A percentile compares a stretch with the other conserved stretches of the same genome.
Conservation (phyloP, 108 stramenopile species). For the Skeletonema grethae region DNA sequence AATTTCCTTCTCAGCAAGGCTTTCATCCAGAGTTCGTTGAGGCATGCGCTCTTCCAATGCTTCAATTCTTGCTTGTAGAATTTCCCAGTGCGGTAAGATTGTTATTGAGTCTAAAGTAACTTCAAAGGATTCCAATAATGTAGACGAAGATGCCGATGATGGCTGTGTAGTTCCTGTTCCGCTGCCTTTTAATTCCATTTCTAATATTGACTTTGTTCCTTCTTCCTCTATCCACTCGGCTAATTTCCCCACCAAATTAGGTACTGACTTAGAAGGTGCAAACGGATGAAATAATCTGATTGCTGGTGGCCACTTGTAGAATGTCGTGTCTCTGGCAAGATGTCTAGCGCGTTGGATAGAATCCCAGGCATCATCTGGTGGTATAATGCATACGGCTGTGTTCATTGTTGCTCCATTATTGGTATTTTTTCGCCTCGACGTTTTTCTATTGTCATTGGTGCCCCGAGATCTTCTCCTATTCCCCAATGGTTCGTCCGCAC, state of each 20-base stretch:
- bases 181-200: constrained; percentile 2
- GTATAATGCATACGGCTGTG: constrained; percentile 73
- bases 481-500: neutral
- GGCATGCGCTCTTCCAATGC: constrained; percentile 33
- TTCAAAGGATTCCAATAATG: constrained; percentile 54
- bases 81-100: constrained; percentile 72
- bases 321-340: constrained; percentile 66
- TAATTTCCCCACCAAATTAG: constrained; percentile 57
- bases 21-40: constrained; percentile 18
- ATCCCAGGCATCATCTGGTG: constrained; percentile 75
- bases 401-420: constrained; percentile 34
- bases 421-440: neutral
- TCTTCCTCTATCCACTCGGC: constrained; percentile 71
- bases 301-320: constrained; percentile 78
- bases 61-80: constrained; percentile 43
- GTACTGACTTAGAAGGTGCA: constrained; percentile 19
- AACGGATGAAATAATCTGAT: constrained; percentile 86
- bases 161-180: neutral
- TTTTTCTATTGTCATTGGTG: neutral
- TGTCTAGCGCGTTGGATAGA: constrained; percentile 76
- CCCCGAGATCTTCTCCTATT: neutral
- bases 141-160: neutral
- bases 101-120: constrained; percentile 70
- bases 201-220: constrained; percentile 19
- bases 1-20: constrained; percentile 21